These are phyloP conservation scores for Ceratonia siliqua DNA, from an alignment of 306 rosid species.

Conservation along the genomic window DNA sequence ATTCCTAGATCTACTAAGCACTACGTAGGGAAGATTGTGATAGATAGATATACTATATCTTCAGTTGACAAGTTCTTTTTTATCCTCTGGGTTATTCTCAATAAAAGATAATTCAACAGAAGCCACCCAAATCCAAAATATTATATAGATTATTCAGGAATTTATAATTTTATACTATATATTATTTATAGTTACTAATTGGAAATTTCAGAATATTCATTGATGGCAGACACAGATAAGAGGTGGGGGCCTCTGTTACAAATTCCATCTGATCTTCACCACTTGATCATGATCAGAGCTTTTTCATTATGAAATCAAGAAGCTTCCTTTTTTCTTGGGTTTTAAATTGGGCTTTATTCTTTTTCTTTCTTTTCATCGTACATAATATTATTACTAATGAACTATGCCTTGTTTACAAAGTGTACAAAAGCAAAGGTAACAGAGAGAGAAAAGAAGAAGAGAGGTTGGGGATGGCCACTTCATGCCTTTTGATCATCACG, in stretches of 20 bases:
- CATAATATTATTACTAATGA: neutral
- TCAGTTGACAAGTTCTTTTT: neutral
- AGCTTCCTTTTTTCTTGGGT: too few species aligned
- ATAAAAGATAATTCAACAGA: slow-evolving; percentile 27
- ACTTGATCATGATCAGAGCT: neutral
- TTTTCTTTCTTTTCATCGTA: neutral
- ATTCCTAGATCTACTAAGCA: neutral
- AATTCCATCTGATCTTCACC: slow-evolving; percentile 23
- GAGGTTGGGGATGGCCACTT: slow-evolving; percentile 51
- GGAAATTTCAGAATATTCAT: slow-evolving; percentile 26
- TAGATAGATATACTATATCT: neutral
- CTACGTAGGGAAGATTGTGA: slow-evolving; percentile 31
- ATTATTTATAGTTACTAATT: neutral
- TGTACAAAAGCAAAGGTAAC: neutral
- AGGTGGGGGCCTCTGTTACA: slow-evolving; percentile 9
- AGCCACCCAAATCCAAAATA: slow-evolving; percentile 35
- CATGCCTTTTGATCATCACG: slow-evolving; percentile 32
- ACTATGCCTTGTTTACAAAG: neutral
- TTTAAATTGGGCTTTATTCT: too few species aligned
- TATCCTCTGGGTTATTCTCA: too few species aligned
- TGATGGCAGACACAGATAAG: slow-evolving; percentile 7
- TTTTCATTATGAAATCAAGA: slow-evolving; percentile 25
- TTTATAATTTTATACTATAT: neutral
- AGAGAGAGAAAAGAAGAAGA: slow-evolving; percentile 29
- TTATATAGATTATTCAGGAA: neutral